Conservation (phyloP, 208 protist species). For the Endotrypanum monterogeii region DNA sequence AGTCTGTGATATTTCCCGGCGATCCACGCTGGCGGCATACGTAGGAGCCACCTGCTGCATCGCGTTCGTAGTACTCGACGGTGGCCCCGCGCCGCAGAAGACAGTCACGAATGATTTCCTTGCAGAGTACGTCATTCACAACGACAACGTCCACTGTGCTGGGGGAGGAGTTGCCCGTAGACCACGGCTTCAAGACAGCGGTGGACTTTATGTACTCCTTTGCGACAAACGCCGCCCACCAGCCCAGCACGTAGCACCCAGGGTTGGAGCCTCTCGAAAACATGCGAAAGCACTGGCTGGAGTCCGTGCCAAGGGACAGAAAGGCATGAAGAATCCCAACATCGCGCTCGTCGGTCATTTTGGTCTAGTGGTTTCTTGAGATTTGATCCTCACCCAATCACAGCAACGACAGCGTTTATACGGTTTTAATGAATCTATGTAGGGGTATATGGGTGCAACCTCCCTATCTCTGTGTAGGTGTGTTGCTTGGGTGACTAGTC, state of each 20-base stretch:
- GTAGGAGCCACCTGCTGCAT: slow-evolving; percentile 47
- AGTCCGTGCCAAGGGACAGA: slow-evolving; percentile 57
- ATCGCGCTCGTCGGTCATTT: slow-evolving; percentile 86
- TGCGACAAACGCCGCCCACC: slow-evolving; percentile 74
- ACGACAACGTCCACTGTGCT: slow-evolving; percentile 53
- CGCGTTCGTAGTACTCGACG: slow-evolving; percentile 83
- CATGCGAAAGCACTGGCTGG: slow-evolving; percentile 70
- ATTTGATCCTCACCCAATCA: neutral
- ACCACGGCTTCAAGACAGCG: slow-evolving; percentile 80
- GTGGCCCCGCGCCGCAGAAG: slow-evolving; percentile 74
- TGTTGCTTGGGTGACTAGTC: no score
- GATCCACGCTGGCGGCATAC: slow-evolving; percentile 84
- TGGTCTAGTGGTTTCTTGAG: neutral
- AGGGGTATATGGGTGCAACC: neutral
- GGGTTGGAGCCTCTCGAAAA: slow-evolving; percentile 64
- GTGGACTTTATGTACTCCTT: slow-evolving; percentile 89
- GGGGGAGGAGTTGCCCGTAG: neutral
- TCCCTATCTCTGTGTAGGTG: no score
- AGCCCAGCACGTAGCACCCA: slow-evolving; percentile 80
- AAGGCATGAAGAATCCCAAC: slow-evolving; percentile 65
- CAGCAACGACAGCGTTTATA: neutral
- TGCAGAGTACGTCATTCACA: slow-evolving; percentile 84
- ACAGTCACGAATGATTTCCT: slow-evolving; percentile 87
- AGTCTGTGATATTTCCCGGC: slow-evolving; percentile 88
- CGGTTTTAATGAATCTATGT: neutral